A percentile compares a stretch with the other conserved stretches of the same genome.
These are phyloP conservation scores for Candida golubevii DNA, from an alignment of 805 yeast genomes.

Conservation along the genomic window DNA sequence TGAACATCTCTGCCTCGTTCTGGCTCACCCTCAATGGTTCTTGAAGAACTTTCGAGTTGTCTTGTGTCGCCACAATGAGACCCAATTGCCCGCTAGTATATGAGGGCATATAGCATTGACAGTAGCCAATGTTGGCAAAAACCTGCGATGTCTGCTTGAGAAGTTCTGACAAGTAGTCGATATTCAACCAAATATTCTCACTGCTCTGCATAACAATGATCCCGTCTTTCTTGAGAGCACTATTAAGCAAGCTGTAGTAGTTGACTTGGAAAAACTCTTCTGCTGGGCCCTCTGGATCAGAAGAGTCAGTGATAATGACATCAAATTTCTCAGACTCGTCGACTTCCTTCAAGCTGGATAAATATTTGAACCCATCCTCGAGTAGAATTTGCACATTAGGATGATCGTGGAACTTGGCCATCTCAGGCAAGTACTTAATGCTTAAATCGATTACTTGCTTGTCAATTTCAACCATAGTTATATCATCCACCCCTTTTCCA, in stretches of 20 bases:
- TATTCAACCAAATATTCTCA: constrained; percentile 73
- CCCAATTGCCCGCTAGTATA: constrained; percentile 90
- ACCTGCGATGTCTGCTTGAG: constrained; percentile 48
- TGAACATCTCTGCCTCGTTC: constrained; percentile 47
- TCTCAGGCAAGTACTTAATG: constrained; percentile 66
- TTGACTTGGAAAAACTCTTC: constrained; percentile 77
- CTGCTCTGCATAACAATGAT: constrained; percentile 76
- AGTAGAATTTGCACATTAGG: constrained; percentile 63
- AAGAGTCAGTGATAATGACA: constrained; percentile 85
- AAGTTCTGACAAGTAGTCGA: constrained; percentile 47
- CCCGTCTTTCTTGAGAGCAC: constrained; percentile 59
- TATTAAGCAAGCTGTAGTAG: constrained; percentile 64
- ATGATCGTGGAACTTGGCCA: constrained; percentile 65
- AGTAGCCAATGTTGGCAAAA: constrained; percentile 58
- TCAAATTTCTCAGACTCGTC: constrained; percentile 54
- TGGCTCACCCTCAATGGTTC: constrained; percentile 49
- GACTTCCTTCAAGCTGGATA: constrained; percentile 33
- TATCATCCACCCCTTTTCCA: constrained; percentile 44
- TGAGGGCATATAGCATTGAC: constrained; percentile 81
- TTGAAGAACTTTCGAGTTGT: constrained; percentile 40
- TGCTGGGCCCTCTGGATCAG: constrained; percentile 96
- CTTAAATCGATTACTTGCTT: constrained; percentile 71
- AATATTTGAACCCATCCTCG: constrained; percentile 79
- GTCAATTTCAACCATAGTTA: constrained; percentile 86
- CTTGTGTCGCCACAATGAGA: constrained; percentile 65